Evolutionary conservation across 2,329 filamentous ascomycete species (phyloP).

Genomic region (Cryoendolithus antarcticus): DNA sequence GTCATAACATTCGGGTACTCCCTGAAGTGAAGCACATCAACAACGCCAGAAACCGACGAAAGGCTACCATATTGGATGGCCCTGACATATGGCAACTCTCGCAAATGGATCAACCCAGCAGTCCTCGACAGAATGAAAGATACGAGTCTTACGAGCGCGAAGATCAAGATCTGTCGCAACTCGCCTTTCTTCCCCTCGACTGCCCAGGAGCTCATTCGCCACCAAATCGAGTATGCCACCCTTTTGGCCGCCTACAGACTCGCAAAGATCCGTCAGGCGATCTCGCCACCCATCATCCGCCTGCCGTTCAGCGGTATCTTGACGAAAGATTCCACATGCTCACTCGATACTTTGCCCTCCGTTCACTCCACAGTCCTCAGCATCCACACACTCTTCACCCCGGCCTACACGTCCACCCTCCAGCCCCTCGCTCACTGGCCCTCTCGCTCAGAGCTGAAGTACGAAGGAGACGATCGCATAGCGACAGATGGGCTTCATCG

Average conservation of each 20-base stretch:
- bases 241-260: background rate
- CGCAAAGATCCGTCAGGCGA: background rate
- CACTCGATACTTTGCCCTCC: slow-evolving; percentile 6
- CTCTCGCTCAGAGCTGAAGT: slow-evolving; percentile 29
- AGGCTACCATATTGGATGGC: too few species aligned
- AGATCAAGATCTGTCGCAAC: slow-evolving; percentile 14
- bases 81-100: slow-evolving; percentile 5
- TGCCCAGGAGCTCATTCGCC: background rate
- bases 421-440: slow-evolving; percentile 30
- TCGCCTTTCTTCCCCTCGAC: slow-evolving; percentile 12
- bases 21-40: background rate
- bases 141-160: slow-evolving; percentile 10
- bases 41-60: background rate
- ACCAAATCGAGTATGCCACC: background rate
- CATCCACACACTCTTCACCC: slow-evolving; percentile 26
- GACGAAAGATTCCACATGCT: slow-evolving; percentile 6
- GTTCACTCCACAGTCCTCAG: slow-evolving; percentile 22
- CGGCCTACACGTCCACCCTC: slow-evolving; percentile 6
- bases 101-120: slow-evolving; percentile 9
- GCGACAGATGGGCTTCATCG: slow-evolving; percentile 31
- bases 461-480: slow-evolving; percentile 36
- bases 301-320: slow-evolving; percentile 7
- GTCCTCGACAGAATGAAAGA: slow-evolving; percentile 8
- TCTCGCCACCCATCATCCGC: slow-evolving; percentile 3
- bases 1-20: too few species aligned